Base-by-base conservation (phyloP, 257 asterid species). In the Forsythia viridissima region DNA sequence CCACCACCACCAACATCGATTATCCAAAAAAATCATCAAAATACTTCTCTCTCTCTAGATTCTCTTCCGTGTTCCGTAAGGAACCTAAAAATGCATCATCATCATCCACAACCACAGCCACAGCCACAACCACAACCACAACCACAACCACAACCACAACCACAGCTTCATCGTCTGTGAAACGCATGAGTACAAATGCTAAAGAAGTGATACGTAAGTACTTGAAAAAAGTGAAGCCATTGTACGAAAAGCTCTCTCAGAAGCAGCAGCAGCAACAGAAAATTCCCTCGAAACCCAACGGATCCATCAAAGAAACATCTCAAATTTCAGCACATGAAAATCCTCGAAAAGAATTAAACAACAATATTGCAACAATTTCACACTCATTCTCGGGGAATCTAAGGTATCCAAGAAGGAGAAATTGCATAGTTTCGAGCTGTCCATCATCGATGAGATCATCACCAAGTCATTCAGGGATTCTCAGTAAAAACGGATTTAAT, bases 361-460 rank as follows among this genome's bases (percentile, higher is more conserved):
- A 40, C 3, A 75, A 76, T 4, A 30, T 30, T 30, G 41, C 52
- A 9, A 36, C 83, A 3, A 43, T 86, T n/a, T 83, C 89, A 0
- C 89, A 85, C 9, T 93, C 98, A 0, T 90, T 93, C 57, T 93
- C 98, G 13, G 96, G 98, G 15, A 92, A 90, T 77, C 71, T 92
- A 48, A 85, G 89, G 85, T 93, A 88, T 52, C 92, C 94, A 11
- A 85, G 88, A 43, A 79, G 86, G 38, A 90, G 88, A 65, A 88
- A 88, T 71, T 81, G 80, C 70, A 84, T 85, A 30, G 39, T 10
- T 0, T 83, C 97, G 24, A 94, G 98, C 86, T 94, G 98, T 78
- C 98, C 99, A 0, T 89, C 97, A 39, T 93, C 98, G 65, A 93
- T 91, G 89, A 81, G 88, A 80, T 91, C 99, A 4, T 94, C 98